A percentile compares a stretch with the other conserved stretches of the same genome.
phyloP scores from a whole-genome alignment of 495 filamentous ascomycete genomes.

The Aspergillus panamensis region DNA sequence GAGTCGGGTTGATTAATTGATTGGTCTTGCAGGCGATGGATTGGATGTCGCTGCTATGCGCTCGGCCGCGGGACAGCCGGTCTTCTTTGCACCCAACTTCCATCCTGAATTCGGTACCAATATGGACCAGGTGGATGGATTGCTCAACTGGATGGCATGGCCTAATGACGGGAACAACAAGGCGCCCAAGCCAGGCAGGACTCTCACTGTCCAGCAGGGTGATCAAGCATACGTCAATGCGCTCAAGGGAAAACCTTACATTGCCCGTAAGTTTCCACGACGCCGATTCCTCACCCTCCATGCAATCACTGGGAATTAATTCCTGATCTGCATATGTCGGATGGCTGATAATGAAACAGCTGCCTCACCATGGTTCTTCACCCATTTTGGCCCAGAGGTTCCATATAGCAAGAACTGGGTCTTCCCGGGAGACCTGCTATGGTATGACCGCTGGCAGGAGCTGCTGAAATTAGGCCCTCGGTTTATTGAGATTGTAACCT shows the following conservation, averaged over 20 bases:
- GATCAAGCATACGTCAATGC: conserved; percentile 47
- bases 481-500: conserved; percentile 62
- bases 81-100: conserved; percentile 58
- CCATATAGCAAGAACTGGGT: conserved; percentile 60
- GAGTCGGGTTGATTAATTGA: too few species aligned
- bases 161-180: conserved; percentile 51
- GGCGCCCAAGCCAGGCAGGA: conserved; percentile 41
- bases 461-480: conserved; percentile 48
- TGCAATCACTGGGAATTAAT: too few species aligned
- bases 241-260: conserved; percentile 50
- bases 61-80: conserved; percentile 41
- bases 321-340: background rate
- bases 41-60: conserved; percentile 45
- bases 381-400: conserved; percentile 47
- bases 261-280: conserved; percentile 40
- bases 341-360: conserved; percentile 21
- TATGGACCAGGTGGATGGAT: conserved; percentile 41
- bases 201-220: conserved; percentile 43
- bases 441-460: conserved; percentile 56
- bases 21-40: conserved; percentile 30
- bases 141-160: conserved; percentile 62
- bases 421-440: conserved; percentile 53
- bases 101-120: conserved; percentile 37
- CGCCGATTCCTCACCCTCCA: background rate
- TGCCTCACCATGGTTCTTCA: conserved; percentile 46